Evolutionary conservation across 768 basidiomycete genomes (phyloP), one percentile per base, ranked within the genome.

Genomic region (Mycena pura): DNA sequence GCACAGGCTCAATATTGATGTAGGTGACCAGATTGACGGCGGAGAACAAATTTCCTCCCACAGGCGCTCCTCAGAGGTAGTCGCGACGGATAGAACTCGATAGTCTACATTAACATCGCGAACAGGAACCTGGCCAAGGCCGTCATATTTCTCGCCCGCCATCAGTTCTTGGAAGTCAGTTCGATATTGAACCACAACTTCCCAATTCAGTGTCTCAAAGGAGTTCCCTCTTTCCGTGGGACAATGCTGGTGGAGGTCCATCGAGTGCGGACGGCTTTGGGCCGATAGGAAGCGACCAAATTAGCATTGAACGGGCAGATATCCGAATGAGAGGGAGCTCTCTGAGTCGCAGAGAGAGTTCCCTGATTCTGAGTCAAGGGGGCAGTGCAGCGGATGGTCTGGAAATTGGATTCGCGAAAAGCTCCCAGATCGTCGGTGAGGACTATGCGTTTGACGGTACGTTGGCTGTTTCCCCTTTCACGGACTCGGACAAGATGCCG

Each of bases 51-150:
- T 62, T 29, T 41, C 62, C 39, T 63, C 57, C 31, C 72, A 64
- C 41, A 54, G 71, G 15, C 72, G 78, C 24, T 84, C 89, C 5
- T 91, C 90, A 27, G 89, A 92, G 80, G 90, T 83, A 68, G 11
- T 39, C 11, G 22, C 31, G 6, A 22, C 8, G 22, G 22, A 3
- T 34, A 32, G 15, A 15, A 47, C 14, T 21, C 24, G 3, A 60
- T 54, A 21, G 38, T 25, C 59, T n/a, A 38, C 24, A 24, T 14
- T 31, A 28, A 57, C 48, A 25, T 17, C 36, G 29, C 10, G 27
- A 24, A 31, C 67, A 92, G 92, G 91, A 93, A 76, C 92, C 92
- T 45, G 92, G 90, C 28, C 90, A 91, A 87, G 91, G 82, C n/a
- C 91, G 92, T 64, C 85, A 80, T n/a, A 77, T 76, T 31, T 91